phyloP scores from a whole-genome alignment of 163 green algal species.

The Chlorella variabilis region DNA sequence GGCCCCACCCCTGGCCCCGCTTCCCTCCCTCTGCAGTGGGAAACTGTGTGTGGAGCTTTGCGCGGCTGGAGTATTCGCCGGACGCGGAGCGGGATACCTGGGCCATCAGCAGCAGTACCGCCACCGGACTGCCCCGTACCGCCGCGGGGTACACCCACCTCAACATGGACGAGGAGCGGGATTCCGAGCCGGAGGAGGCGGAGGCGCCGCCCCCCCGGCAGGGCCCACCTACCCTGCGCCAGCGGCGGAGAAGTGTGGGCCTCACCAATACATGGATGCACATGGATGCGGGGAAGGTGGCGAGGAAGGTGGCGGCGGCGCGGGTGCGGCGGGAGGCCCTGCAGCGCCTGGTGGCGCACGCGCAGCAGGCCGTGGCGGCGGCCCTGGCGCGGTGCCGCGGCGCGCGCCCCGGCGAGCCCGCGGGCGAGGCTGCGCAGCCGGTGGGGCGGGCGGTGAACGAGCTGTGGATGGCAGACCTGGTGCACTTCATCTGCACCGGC shows the following conservation, averaged over 20 bases:
- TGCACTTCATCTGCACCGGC: neutral
- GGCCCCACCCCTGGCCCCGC: neutral
- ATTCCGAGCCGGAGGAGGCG: no score
- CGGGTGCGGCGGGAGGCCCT: neutral
- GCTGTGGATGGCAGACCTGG: neutral
- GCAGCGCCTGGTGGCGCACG: neutral
- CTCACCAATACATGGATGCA: no score
- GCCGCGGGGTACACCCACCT: neutral
- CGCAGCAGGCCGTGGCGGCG: neutral
- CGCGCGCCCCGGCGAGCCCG: no score
- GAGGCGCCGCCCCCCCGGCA: no score
- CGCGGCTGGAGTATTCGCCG: constrained; percentile 11
- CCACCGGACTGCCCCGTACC: no score
- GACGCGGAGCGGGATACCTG: neutral
- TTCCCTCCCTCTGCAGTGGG: neutral
- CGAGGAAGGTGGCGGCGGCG: neutral
- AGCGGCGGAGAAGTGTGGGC: no score
- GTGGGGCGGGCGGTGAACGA: neutral
- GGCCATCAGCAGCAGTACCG: neutral
- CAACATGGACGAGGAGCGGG: neutral
- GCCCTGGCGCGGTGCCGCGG: neutral
- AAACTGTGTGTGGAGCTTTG: constrained; percentile 8
- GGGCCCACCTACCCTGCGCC: no score
- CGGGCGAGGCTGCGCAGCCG: neutral
- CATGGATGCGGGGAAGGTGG: no score